Base-by-base conservation (phyloP, 2,329 filamentous ascomycete genomes). In the Curvularia spicifera region DNA sequence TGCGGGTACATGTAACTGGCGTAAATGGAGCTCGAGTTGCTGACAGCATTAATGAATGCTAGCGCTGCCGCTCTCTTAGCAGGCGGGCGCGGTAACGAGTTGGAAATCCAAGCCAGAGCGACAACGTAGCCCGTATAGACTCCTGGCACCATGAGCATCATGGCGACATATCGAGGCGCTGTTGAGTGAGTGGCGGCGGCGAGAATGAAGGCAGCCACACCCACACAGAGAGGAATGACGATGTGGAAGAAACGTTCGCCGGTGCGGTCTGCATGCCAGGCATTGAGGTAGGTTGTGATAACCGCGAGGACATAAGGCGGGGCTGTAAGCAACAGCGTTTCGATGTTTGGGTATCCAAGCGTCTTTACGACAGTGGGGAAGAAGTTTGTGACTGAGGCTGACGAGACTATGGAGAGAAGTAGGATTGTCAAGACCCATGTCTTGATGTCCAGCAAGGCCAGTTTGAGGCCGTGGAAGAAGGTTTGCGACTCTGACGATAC, bases 11-110 rank as follows among this genome's bases (percentile, higher is more conserved):
- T 84, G 67, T 89, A 90, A 55, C 81, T 83, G 0, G 87, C 86
- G 69, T 89, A 93, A 63, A 93, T 93, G 47, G 83, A 87, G 42
- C 85, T 85, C 10, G 83, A 81, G 71, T 93, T 92, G 18, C 84
- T 85, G 9, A 91, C 81, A 2, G 88, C 87, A 70, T 94, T 94
- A 76, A 93, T 91, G 60, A 89, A 87, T 0, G 90, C 91, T 5
- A 94, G 74, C 0, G 89, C 89, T 0, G 89, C 86, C 2, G 87
- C 87, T 59, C 89, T 84, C 78, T 93, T 93, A 2, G 90, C 87
- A 0, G 90, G 89, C 3, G 91, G 91, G 5, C 90, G 85, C 0
- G 90, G 90, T 51, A 94, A 82, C 1, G 87, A 89, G 71, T 90
- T 91, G 46, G 84, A 87, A 63, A 93, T 91, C 91, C 91, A 95